These are phyloP conservation scores for Cucurbitaria berberidis DNA, from an alignment of 2,329 filamentous ascomycete species.

Conservation along the genomic window DNA sequence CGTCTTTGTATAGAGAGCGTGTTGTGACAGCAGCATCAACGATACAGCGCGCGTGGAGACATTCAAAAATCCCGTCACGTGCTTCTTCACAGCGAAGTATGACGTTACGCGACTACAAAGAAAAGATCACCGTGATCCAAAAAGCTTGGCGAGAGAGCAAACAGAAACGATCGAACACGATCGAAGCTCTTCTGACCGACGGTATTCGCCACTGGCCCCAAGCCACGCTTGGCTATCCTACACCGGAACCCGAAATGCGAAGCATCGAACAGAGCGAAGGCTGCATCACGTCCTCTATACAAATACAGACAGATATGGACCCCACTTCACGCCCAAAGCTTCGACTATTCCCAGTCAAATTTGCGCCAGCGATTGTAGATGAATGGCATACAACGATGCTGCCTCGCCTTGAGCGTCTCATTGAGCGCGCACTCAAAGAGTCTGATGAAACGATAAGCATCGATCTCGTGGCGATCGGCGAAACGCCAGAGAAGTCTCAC, in stretches of 20 bases:
- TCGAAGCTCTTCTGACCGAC: conserved; percentile 40
- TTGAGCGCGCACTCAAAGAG: conserved; percentile 74
- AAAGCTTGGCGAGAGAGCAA: conserved; percentile 47
- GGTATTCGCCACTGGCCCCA: conserved; percentile 44
- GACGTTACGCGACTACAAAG: conserved; percentile 47
- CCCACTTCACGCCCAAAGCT: conserved; percentile 41
- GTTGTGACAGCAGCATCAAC: conserved; percentile 39
- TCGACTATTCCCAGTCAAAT: conserved; percentile 54
- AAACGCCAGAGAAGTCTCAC: conserved; percentile 67
- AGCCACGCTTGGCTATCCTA: conserved; percentile 42
- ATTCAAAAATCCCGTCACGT: conserved; percentile 27
- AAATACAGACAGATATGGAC: conserved; percentile 44
- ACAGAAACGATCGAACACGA: conserved; percentile 34
- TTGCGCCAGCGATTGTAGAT: conserved; percentile 68
- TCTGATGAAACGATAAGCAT: conserved; percentile 80
- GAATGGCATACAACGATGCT: conserved; percentile 75
- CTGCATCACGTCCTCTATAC: conserved; percentile 39
- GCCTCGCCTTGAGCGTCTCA: conserved; percentile 73
- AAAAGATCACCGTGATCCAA: conserved; percentile 48
- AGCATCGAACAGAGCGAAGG: conserved; percentile 27
- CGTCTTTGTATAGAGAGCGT: conserved; percentile 34
- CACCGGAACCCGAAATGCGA: conserved; percentile 38
- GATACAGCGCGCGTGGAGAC: conserved; percentile 48
- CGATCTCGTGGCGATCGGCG: conserved; percentile 75
- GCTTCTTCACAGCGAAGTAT: conserved; percentile 15